These are phyloP conservation scores for Coemansia sp. DNA, from an alignment of 192 early-diverging fungal genomes.

Conservation along the genomic window DNA sequence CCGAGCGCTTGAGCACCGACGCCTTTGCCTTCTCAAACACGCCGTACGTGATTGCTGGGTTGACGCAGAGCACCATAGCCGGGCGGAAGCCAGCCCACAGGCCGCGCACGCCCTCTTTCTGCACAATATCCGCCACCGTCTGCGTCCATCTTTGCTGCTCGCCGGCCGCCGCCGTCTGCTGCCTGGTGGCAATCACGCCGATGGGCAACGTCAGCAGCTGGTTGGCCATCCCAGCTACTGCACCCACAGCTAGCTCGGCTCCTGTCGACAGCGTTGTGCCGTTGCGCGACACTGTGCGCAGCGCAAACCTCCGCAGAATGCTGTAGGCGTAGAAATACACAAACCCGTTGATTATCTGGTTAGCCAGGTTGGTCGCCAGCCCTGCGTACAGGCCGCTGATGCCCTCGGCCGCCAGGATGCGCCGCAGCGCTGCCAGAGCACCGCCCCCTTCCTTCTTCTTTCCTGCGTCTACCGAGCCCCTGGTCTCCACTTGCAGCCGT, in stretches of 20 bases:
- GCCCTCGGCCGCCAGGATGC: conserved; percentile 83
- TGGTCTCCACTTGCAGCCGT: conserved; percentile 90
- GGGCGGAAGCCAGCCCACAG: conserved; percentile 93
- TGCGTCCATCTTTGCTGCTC: conserved; percentile 64
- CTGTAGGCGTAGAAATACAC: conserved; percentile 85
- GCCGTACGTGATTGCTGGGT: conserved; percentile 98
- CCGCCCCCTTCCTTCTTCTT: conserved; percentile 47
- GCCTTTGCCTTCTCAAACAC: conserved; percentile 82
- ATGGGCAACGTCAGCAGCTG: conserved; percentile 91
- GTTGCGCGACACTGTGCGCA: conserved; percentile 15
- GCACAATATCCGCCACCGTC: conserved; percentile 67
- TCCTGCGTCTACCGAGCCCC: conserved; percentile 14
- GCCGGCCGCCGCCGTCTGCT: conserved; percentile 71
- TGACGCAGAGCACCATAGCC: conserved; percentile 84
- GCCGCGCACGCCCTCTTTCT: conserved; percentile 74
- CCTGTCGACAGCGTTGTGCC: conserved; percentile 65
- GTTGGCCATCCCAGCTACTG: conserved; percentile 81
- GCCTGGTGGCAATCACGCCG: conserved; percentile 90
- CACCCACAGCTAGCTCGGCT: conserved; percentile 85
- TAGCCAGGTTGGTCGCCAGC: conserved; percentile 75
- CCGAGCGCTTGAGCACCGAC: conserved; percentile 46
- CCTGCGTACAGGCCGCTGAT: conserved; percentile 85
- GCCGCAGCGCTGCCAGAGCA: conserved; percentile 72
- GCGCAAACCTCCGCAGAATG: conserved; percentile 58
- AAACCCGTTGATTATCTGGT: conserved; percentile 73